phyloP scores from a whole-genome alignment of 192 early-diverging fungal species.

The Gigaspora rosea region DNA sequence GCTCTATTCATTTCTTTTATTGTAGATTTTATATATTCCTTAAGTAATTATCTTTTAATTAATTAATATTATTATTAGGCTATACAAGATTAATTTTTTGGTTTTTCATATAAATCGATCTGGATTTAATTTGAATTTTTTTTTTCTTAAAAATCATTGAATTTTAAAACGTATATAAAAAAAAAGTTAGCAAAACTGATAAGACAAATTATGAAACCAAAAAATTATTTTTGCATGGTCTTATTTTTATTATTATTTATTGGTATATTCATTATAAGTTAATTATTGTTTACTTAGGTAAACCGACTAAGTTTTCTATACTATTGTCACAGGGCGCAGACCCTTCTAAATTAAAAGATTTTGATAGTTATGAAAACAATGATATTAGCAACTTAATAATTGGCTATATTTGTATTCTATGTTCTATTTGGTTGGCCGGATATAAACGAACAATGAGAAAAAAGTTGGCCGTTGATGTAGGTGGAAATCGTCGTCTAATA shows the following conservation, averaged over 20 bases:
- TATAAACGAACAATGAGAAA: constrained; percentile 39
- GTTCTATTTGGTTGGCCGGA: constrained; percentile 38
- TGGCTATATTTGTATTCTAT: constrained; percentile 39
- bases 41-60: constrained; percentile 1
- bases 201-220: too few relatives aligned
- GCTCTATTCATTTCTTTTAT: constrained; percentile 13
- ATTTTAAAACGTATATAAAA: too few relatives aligned
- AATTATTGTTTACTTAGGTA: constrained; percentile 34
- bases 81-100: too few relatives aligned
- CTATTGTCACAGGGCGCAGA: constrained; percentile 34
- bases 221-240: too few relatives aligned
- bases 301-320: constrained; percentile 33
- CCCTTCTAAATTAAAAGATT: neutral
- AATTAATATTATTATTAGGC: neutral
- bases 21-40: constrained; percentile 12
- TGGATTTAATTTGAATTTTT: too few relatives aligned
- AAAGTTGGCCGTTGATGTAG: constrained; percentile 42
- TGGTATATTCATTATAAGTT: neutral
- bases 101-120: too few relatives aligned
- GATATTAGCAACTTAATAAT: constrained; percentile 27
- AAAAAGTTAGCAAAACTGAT: too few relatives aligned
- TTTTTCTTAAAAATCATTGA: too few relatives aligned
- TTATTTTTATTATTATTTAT: too few relatives aligned
- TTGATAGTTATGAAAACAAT: constrained; percentile 33
- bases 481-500: constrained; percentile 37